Percentiles rank a stretch among this genome's conserved stretches.
phyloP scores from a whole-genome alignment of 805 yeast species.

The Henningerozyma blattae region DNA sequence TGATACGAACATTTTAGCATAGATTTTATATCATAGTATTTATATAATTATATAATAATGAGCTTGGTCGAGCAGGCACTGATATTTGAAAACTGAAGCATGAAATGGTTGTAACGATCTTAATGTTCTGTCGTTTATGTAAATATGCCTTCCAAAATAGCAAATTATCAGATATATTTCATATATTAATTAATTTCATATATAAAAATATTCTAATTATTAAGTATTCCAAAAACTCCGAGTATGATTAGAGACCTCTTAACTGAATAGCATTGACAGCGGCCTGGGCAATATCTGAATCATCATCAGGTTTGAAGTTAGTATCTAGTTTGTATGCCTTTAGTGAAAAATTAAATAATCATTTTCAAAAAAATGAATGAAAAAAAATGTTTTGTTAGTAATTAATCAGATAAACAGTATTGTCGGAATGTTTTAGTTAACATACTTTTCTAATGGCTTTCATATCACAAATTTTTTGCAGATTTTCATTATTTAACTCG shows the following conservation, averaged over 20 bases:
- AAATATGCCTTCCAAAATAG: too few species aligned
- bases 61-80: too few species aligned
- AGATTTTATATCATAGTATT: too few species aligned
- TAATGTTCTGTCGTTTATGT: too few species aligned
- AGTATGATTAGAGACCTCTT: constrained; percentile 26
- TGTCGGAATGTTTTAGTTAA: not conserved
- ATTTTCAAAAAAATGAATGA: too few species aligned
- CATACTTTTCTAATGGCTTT: constrained; percentile 25
- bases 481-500: constrained; percentile 23
- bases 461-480: constrained; percentile 25
- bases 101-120: too few species aligned
- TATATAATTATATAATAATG: too few species aligned
- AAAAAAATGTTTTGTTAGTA: constrained; percentile 4
- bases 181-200: too few species aligned
- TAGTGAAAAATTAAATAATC: constrained; percentile 2
- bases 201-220: too few species aligned
- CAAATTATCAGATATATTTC: too few species aligned
- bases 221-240: too few species aligned
- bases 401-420: not conserved
- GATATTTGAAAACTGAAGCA: too few species aligned
- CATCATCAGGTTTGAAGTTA: constrained; percentile 10
- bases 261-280: constrained; percentile 37
- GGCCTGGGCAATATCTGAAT: constrained; percentile 19
- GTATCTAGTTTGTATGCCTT: constrained; percentile 21
- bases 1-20: not conserved